phyloP scores from a whole-genome alignment of 2,329 filamentous ascomycete species.

The Talaromyces atroroseus region DNA sequence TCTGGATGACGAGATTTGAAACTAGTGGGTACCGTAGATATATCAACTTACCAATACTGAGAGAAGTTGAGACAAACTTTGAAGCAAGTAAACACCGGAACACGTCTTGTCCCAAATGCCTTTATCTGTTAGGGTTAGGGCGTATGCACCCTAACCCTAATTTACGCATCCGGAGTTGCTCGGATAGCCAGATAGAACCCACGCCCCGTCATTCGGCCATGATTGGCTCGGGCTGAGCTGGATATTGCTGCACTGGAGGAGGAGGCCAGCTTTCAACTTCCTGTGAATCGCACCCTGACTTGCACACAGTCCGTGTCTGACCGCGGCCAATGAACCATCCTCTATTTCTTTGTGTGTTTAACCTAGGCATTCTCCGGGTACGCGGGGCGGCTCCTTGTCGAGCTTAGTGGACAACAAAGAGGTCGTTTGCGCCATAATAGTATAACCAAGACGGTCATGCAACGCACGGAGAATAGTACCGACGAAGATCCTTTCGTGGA shows the following conservation, averaged over 20 bases:
- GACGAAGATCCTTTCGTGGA: slow-evolving; percentile 23
- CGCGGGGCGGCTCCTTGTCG: background rate
- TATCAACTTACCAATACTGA: no score
- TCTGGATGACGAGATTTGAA: background rate
- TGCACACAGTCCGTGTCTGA: background rate
- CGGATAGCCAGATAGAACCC: background rate
- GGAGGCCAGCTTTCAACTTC: background rate
- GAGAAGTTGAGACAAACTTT: no score
- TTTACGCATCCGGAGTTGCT: background rate
- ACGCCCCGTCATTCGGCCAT: background rate
- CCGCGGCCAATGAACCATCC: no score
- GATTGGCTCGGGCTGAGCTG: background rate
- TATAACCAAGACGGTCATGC: slow-evolving; percentile 1
- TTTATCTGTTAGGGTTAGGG: no score
- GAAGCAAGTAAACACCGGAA: no score
- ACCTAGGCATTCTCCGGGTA: background rate
- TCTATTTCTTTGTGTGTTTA: background rate
- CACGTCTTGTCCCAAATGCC: no score
- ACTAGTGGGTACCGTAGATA: background rate
- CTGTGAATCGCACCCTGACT: background rate
- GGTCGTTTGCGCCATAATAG: background rate
- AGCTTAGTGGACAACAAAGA: background rate
- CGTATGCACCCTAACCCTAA: background rate
- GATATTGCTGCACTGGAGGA: background rate
- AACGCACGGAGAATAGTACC: background rate